Conservation (phyloP, 2,329 filamentous ascomycete genomes). For the Tolypocladium tundrense region DNA sequence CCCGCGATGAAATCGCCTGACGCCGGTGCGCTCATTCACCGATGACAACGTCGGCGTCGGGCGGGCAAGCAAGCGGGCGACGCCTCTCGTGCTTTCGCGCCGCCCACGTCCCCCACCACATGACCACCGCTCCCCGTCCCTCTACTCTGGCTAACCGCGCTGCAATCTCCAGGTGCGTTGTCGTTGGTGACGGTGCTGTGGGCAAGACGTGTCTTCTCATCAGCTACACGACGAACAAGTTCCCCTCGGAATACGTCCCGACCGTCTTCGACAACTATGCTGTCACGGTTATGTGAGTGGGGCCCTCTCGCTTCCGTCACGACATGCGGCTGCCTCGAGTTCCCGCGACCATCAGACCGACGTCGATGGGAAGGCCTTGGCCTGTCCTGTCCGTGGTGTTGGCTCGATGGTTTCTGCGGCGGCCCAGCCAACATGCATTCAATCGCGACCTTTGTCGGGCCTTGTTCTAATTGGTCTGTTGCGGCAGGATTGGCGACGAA, state of each 20-base stretch:
- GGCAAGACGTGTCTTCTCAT: constrained; percentile 99
- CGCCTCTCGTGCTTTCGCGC: not conserved
- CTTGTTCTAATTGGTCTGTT: constrained; percentile 9
- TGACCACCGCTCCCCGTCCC: not conserved
- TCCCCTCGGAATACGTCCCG: constrained; percentile 98
- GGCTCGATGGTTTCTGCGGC: not conserved
- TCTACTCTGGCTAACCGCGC: not conserved
- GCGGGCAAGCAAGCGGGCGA: not conserved
- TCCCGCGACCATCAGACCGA: not conserved
- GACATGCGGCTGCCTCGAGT: not conserved
- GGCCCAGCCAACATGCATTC: not conserved
- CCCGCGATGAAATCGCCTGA: not conserved
- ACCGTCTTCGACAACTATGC: constrained; percentile 99
- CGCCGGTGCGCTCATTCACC: constrained; percentile 1
- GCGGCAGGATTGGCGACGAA: constrained; percentile 87
- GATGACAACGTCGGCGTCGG: not conserved
- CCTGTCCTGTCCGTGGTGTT: not conserved
- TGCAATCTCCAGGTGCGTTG: constrained; percentile 65
- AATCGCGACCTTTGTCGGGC: not conserved
- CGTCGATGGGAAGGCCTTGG: not conserved
- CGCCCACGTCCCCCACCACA: not conserved
- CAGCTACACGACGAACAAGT: constrained; percentile 99
- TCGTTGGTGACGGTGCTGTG: constrained; percentile 97
- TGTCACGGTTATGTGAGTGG: constrained; percentile 94
- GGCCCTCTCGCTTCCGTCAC: constrained; percentile 8